Percentiles rank a stretch among this genome's conserved stretches.
These are phyloP conservation scores for Edaphochlamys debaryana DNA, from an alignment of 139 green algal species.

Conservation along the genomic window DNA sequence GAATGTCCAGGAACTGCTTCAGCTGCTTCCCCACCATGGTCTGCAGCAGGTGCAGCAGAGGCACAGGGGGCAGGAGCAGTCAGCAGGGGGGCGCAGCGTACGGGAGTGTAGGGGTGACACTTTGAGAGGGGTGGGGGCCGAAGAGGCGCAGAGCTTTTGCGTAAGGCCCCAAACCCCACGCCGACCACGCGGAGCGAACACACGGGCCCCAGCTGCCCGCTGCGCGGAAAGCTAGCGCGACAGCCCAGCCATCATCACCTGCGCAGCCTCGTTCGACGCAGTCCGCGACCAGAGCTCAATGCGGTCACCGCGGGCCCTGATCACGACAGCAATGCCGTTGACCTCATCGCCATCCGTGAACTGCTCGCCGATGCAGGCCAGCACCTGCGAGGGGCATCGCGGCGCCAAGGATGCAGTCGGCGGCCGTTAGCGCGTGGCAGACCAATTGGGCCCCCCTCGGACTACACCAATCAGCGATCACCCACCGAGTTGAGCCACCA, in stretches of 20 bases:
- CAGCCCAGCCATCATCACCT: too few species aligned
- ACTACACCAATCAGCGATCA: neutral
- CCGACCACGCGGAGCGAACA: too few species aligned
- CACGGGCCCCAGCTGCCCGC: too few species aligned
- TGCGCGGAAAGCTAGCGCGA: too few species aligned
- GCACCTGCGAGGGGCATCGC: slow-evolving; percentile 80
- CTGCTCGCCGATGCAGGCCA: slow-evolving; percentile 99
- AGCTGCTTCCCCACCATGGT: slow-evolving; percentile 89
- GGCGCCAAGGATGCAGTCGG: too few species aligned
- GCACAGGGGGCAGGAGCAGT: neutral
- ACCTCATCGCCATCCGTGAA: slow-evolving; percentile 96
- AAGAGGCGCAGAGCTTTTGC: too few species aligned
- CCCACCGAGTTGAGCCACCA: slow-evolving; percentile 93
- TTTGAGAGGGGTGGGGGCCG: too few species aligned
- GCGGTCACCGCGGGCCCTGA: slow-evolving; percentile 84
- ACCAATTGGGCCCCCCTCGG: too few species aligned
- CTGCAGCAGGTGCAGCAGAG: slow-evolving; percentile 24
- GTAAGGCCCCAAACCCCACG: too few species aligned
- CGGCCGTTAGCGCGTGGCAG: too few species aligned
- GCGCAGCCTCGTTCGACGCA: slow-evolving; percentile 85
- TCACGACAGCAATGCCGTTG: slow-evolving; percentile 95
- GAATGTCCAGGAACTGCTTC: slow-evolving; percentile 91
- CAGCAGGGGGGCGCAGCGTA: too few species aligned
- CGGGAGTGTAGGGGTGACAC: too few species aligned
- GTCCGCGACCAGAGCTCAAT: slow-evolving; percentile 97